A percentile compares a stretch with the other conserved stretches of the same genome.
Evolutionary conservation across 2,329 filamentous ascomycete species (phyloP).

Genomic region (Cytospora mali): DNA sequence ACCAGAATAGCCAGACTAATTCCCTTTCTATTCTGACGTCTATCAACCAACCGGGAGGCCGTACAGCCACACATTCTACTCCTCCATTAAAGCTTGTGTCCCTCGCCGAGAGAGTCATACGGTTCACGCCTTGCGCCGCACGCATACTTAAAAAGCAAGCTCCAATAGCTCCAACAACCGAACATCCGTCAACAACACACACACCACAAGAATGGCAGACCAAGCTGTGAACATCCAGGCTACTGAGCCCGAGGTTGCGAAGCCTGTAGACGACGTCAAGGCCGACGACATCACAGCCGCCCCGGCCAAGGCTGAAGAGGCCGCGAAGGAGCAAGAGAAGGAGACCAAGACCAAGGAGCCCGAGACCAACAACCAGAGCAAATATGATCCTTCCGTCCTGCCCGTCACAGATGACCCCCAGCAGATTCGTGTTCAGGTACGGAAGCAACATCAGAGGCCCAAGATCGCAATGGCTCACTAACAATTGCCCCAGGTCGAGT

Average conservation of each 20-base stretch:
- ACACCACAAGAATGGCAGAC: constrained; percentile 33
- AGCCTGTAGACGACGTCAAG: constrained; percentile 49
- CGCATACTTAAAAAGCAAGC: neutral
- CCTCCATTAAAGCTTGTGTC: constrained; percentile 10
- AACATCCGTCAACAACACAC: neutral
- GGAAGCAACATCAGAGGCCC: constrained; percentile 19
- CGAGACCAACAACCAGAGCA: constrained; percentile 57
- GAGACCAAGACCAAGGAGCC: constrained; percentile 36
- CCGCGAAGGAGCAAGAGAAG: too few relatives aligned
- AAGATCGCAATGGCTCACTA: constrained; percentile 12
- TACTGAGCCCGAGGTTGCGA: constrained; percentile 29
- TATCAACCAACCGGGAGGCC: neutral
- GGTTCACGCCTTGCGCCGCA: neutral
- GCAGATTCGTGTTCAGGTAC: constrained; percentile 82
- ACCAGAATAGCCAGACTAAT: neutral
- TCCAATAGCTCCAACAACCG: neutral
- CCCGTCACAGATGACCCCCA: constrained; percentile 75
- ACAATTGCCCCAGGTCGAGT: constrained; percentile 72
- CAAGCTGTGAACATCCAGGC: constrained; percentile 31
- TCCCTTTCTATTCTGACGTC: constrained; percentile 4
- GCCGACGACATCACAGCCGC: constrained; percentile 30
- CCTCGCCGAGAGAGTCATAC: constrained; percentile 9
- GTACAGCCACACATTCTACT: neutral
- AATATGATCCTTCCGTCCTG: constrained; percentile 69
- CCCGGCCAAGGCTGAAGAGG: too few relatives aligned